Evolutionary conservation across 202 grass and related monocot species (phyloP), one percentile per base, ranked within the genome.

Genomic region (Cymbopogon flexuosus): DNA sequence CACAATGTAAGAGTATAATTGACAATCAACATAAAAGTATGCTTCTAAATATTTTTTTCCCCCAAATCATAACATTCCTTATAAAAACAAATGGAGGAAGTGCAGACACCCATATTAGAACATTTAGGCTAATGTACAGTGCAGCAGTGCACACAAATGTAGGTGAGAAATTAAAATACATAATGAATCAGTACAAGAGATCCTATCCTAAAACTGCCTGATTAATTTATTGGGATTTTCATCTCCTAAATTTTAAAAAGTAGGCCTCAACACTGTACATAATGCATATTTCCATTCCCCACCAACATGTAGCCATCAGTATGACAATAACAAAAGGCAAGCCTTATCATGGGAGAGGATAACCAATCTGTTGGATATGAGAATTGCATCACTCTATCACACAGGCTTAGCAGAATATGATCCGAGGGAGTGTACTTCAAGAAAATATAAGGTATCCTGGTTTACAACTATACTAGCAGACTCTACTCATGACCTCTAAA

Each of bases 191-290:
- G 4, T 61, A 34, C 6, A 65, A 74, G 5, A 18, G 0, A 56
- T 66, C 3, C 10, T 15, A 45, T 46, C 2, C 4, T 65, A 30
- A 16, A 72, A 57, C 15, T 36, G 1, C 14, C 45, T 33, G n/a
- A 10, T 13, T 24, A 81, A 41, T 42, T 40, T 39, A 0, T 14
- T 39, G 29, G 19, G 10, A 5, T 41, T 41, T 18, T 81, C 39
- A 3, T 76, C 60, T 51, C 21, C 51, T 33, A 65, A 65, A 19
- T 51, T 49, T 63, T 35, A 62, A 84, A 84, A 63, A 5, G 45
- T 31, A 0, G 9, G 24, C 7, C 42, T 13, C 2, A 12, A 65
- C 54, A 13, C n/a, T 31, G 15, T 23, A 59, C 0, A 67, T 10
- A 43, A 84, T 45, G 2, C 14, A 57, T 59, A 36, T 33, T 70